Percentiles rank a stretch among this genome's conserved stretches.
phyloP scores from a whole-genome alignment of 192 early-diverging fungal genomes.

The Entrophospora sp. region DNA sequence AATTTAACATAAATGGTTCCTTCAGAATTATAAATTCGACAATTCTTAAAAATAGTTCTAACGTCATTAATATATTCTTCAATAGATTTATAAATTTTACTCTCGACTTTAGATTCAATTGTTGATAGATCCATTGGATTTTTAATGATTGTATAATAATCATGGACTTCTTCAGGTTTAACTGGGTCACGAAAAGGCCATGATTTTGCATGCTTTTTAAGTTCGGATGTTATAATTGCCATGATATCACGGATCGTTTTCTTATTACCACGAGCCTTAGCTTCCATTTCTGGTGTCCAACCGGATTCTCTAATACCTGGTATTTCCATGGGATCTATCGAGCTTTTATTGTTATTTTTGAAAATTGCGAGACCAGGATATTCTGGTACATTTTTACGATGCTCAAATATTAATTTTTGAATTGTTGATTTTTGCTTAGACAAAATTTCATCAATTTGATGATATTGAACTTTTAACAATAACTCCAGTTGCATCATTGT shows the following conservation, averaged over 20 bases:
- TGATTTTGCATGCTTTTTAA: slow-evolving; percentile 66
- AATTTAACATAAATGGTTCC: slow-evolving; percentile 75
- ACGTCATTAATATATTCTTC: slow-evolving; percentile 77
- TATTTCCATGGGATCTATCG: slow-evolving; percentile 70
- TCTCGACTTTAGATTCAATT: slow-evolving; percentile 75
- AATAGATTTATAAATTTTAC: slow-evolving; percentile 73
- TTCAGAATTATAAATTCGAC: slow-evolving; percentile 86
- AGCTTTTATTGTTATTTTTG: slow-evolving; percentile 37
- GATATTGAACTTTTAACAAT: slow-evolving; percentile 64
- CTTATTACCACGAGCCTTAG: slow-evolving; percentile 33
- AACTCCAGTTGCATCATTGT: slow-evolving; percentile 81
- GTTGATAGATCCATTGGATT: slow-evolving; percentile 96
- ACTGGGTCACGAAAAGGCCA: slow-evolving; percentile 97
- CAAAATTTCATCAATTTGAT: slow-evolving; percentile 62
- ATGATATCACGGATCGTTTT: slow-evolving; percentile 55
- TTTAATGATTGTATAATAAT: slow-evolving; percentile 93
- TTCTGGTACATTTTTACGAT: slow-evolving; percentile 62
- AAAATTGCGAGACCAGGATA: slow-evolving; percentile 70
- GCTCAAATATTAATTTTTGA: slow-evolving; percentile 71
- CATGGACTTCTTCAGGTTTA: slow-evolving; percentile 75
- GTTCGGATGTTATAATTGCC: slow-evolving; percentile 65
- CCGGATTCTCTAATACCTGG: slow-evolving; percentile 89
- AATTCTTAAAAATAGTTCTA: slow-evolving; percentile 91
- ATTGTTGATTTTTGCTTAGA: slow-evolving; percentile 70
- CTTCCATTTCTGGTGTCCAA: slow-evolving; percentile 90